Evolutionary conservation across 805 yeast genomes (phyloP), one percentile per base, ranked within the genome.

Genomic region (Candida michaelii): DNA sequence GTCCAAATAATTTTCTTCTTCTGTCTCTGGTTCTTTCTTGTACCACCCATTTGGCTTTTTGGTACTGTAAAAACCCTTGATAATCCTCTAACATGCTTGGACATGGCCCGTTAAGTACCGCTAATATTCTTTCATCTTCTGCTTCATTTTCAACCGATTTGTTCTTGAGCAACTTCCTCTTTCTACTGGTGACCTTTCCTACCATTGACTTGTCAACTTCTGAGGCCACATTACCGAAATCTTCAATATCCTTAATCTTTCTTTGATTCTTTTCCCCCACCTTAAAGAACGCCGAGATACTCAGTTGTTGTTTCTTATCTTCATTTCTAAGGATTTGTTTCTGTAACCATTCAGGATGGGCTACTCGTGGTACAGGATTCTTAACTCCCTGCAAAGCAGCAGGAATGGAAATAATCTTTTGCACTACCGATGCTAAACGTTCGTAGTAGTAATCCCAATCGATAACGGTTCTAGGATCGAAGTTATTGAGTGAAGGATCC

Each of bases 391-490:
- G 99, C 42, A 91, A 70, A 5, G 97, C 98, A 4, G 99, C 99
- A 2, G 99, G 99, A 51, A 93, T 91, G 0, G 97, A 85, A 52
- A 93, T 87, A 54, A 93, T 89, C 64, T 95, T 93, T 60, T 90
- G 97, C 32, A 95, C 82, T 5, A 90, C 96, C 2, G 96, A 89
- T 0, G 91, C 95, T 27, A 93, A 73, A 55, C 99, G 80, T 54
- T 89, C 97, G 48, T 83, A 75, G 59, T 93, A 93, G 59, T 93
- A 93, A 16, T 69, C 80, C 99, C 99, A 93, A 62, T 93, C 98
- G 47, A 93, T 77, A 40, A 93, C 85, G 14, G 79, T 76, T 55
- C 98, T 74, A 3, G 96, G 95, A 61, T 91, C 97, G 58, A 88
- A 88, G 37, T 82, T 79, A 3, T 80, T 85, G 32, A 91, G 60